Evolutionary conservation across 768 basidiomycete genomes (phyloP).

Genomic region (Galerina sulciceps): DNA sequence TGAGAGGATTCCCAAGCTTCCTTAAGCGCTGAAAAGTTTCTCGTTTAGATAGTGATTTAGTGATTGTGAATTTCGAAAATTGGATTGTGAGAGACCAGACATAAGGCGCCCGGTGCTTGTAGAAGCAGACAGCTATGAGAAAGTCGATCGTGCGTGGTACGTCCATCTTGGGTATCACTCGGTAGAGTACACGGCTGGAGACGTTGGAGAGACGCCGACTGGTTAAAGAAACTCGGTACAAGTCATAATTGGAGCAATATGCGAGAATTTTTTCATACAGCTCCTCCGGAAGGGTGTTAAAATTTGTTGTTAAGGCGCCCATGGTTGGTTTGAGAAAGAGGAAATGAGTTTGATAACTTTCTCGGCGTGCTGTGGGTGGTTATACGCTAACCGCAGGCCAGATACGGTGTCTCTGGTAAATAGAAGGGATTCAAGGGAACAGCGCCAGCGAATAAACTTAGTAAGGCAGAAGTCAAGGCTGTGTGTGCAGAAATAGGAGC

Average conservation of each 20-base stretch:
- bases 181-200: conserved; percentile 2
- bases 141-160: not conserved
- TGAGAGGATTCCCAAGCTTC: conserved; percentile 5
- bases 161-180: conserved; percentile 4
- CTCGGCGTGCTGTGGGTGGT: no score
- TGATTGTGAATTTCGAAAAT: not conserved
- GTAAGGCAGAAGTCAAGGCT: no score
- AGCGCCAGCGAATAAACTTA: no score
- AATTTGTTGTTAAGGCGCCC: not conserved
- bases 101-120: conserved; percentile 1
- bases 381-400: no score
- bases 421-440: no score
- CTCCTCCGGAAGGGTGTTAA: conserved; percentile 4
- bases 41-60: not conserved
- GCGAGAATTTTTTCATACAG: conserved; percentile 1
- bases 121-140: conserved; percentile 6
- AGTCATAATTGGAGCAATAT: not conserved
- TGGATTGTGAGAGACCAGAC: conserved; percentile 5
- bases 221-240: not conserved
- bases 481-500: no score
- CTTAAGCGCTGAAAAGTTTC: not conserved
- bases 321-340: no score
- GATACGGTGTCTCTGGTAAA: no score
- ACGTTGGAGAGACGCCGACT: not conserved
- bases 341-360: no score